Base-by-base conservation (phyloP, 257 asterid genomes). In the Verbascum thapsus region DNA sequence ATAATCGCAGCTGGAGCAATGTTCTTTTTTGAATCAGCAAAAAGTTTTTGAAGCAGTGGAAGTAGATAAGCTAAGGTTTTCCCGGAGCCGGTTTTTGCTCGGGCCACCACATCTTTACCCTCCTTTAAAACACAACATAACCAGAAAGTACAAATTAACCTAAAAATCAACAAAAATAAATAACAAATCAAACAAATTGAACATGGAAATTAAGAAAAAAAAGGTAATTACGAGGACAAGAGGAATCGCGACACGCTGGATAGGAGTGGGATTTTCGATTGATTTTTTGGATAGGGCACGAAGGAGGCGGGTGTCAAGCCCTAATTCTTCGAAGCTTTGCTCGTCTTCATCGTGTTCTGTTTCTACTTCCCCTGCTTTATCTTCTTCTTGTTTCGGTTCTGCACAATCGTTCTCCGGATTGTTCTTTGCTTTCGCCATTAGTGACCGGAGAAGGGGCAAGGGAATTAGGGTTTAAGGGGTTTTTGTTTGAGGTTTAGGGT, bases 1-100 rank as follows among this genome's bases (percentile, higher is more conserved):
- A 90, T 77, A 63, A 87, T 59, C 0, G 94, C 91, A 16, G 81
- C 61, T n/a, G n/a, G n/a, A n/a, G n/a, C 95, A 39, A 61, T 66
- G 43, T 70, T 79, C 75, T 59, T 71, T 45, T 70, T 81, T n/a
- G n/a, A n/a, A n/a, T n/a, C n/a, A n/a, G n/a, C n/a, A n/a, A n/a
- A n/a, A n/a, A n/a, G n/a, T n/a, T n/a, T n/a, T 71, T 94, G 99
- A 74, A 94, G 92, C 67, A 94, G 58, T 30, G 99, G 99, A 47
- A 94, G 92, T 52, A 94, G 80, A 72, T 90, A 94, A 10, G 96
- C 95, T 16, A 85, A 76, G 38, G 99, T 94, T 74, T 94, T 94
- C 15, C 99, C 99, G 9, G 99, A 94, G 44, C 99, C 99, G n/a
- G 99, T 94, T 77, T 94, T 94, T 3, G 97, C 97, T 66, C 95